These are phyloP conservation scores for Peribolospora baueri DNA, from an alignment of 768 basidiomycete genomes.

Conservation along the genomic window DNA sequence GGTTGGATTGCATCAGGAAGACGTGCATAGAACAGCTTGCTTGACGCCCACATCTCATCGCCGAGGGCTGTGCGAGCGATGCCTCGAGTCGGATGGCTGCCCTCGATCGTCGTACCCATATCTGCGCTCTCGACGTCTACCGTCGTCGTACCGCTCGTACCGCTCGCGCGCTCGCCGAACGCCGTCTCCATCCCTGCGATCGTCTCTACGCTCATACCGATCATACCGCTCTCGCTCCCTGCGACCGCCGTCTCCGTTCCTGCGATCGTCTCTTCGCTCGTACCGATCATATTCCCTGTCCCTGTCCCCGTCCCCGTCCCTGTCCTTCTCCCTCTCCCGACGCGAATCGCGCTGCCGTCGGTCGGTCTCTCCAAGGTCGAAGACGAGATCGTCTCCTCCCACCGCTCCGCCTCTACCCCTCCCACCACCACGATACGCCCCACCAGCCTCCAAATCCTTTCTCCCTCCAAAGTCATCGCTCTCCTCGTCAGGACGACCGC, in stretches of 20 bases:
- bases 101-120: too few relatives aligned
- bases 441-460: background rate
- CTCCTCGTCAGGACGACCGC: background rate
- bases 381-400: conserved; percentile 51
- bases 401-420: conserved; percentile 11
- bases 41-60: too few relatives aligned
- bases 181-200: background rate
- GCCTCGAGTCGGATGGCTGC: too few relatives aligned
- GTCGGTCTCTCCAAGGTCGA: conserved; percentile 36
- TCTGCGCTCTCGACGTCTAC: too few relatives aligned
- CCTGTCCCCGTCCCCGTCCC: conserved; percentile 25
- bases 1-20: too few relatives aligned
- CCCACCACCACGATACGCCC: conserved; percentile 7
- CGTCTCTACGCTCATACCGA: background rate
- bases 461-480: background rate
- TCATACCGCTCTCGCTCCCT: background rate
- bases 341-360: conserved; percentile 16
- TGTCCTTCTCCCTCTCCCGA: conserved; percentile 25
- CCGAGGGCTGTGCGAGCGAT: too few relatives aligned
- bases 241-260: too few relatives aligned
- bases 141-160: too few relatives aligned
- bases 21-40: too few relatives aligned
- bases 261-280: background rate
- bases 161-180: too few relatives aligned
- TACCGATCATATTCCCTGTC: background rate